Base-by-base conservation (phyloP, 2,329 filamentous ascomycete species). In the Neonectria punicea region DNA sequence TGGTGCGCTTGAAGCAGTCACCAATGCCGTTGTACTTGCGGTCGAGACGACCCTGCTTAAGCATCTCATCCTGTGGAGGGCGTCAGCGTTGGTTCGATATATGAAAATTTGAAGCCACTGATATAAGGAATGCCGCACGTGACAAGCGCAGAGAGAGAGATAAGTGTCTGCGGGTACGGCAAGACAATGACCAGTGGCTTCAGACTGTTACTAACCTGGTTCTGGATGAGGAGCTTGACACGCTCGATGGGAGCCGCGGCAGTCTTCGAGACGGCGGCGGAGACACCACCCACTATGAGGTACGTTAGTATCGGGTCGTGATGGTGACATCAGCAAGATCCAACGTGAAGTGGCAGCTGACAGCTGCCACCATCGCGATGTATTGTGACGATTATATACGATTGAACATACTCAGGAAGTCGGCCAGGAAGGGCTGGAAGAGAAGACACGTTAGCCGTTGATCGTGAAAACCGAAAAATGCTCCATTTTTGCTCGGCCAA, bases 181-280 rank as follows among this genome's bases (percentile, higher is more conserved):
- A 9, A 20, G 20, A 5, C 16, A 5, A 16, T n/a, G 14, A 30
- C 11, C 22, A 25, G 5, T 4, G 49, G 10, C 32, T 41, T 20
- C 8, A 5, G 39, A 44, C 9, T 9, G 20, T 16, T 13, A 88
- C 93, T 76, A 90, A 97, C 94, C 92, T 99, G 96, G 89, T 99
- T 99, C 90, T 99, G 96, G 88, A 99, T 97, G 82, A 99, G 93
- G 82, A 99, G 96, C 94, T 99, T 99, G 87, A 99, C 92, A 94
- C 96, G 96, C 94, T 99, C 96, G 80, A 99, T 99, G 86, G 96
- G 96, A 87, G 96, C 96, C 83, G 96, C 96, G 81, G 96, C 96
- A 77, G 96, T 99, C 94, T 99, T 99, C 84, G 96, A 99, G 92
- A 99, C 94, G 85, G 96, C 96, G 85, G 96, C 96, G 82, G 96